Base-by-base conservation (phyloP, 2,329 filamentous ascomycete genomes). In the Pleurostoma richardsiae region DNA sequence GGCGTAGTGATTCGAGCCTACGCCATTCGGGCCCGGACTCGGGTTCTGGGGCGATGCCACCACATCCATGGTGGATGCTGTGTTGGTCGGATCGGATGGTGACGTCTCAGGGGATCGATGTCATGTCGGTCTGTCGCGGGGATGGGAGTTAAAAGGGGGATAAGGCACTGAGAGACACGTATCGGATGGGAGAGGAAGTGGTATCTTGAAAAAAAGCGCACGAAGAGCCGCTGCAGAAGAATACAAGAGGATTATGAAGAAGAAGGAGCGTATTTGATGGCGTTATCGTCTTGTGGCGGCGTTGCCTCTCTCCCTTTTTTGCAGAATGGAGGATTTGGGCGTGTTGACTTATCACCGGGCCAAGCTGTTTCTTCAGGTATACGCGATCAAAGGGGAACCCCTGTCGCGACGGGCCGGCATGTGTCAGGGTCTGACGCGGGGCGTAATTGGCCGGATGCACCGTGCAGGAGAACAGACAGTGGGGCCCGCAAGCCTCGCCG, bases 1-100 rank as follows among this genome's bases (percentile, higher is more conserved):
- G 49, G 72, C 70, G 54, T 82, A 79, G 41, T 75, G 57, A 47
- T 76, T 56, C 33, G 61, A 56, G 41, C 60, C 58, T 45, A 73
- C 66, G 58, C 75, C 76, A 60, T 79, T 79, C 49, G 71, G 52
- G 51, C 68, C 64, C 50, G 71, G 57, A 52, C 65, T 66, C 59
- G 69, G 66, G 52, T 63, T 60, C 56, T 70, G 60, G 48, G 74
- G 64, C 48, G 76, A 69, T 46, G 70, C 70, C 54, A 77, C 72
- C 65, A 63, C 56, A 52, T 81, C 78, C 78, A 81, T 81, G 60
- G 19, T 19, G 19, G 19, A 19, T 19, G 19, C 19, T 19, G 19
- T 19, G 19, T 19, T 19, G 19, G 19, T 19, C 19, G 19, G 19
- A 19, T 19, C 19, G 19, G 19, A 50, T 68, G 61, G 55, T 52